Conservation (phyloP, 768 basidiomycete genomes). For the Boletus huronensis region DNA sequence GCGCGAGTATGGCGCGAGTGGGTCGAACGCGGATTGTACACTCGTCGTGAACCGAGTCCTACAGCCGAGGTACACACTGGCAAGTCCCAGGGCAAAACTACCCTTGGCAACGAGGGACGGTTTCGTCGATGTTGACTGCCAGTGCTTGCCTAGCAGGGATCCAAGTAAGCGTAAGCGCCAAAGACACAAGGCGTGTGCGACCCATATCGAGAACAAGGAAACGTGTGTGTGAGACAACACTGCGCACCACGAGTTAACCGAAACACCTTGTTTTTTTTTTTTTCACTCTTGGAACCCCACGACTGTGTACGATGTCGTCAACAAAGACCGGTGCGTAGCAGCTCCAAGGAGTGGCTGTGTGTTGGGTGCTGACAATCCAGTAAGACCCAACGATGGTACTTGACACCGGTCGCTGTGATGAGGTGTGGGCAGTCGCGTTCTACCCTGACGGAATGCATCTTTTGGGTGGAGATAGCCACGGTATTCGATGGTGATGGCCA, state of each 20-base stretch:
- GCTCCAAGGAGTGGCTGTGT: not conserved
- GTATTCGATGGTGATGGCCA: not conserved
- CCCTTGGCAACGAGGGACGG: not conserved
- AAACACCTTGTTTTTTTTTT: not conserved
- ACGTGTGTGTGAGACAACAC: not conserved
- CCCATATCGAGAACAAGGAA: not conserved
- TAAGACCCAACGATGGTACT: not conserved
- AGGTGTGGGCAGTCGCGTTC: not conserved
- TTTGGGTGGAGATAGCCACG: not conserved
- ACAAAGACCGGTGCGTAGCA: not conserved
- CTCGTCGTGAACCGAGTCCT: too few species aligned
- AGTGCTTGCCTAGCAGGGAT: too few species aligned
- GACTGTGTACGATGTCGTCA: not conserved
- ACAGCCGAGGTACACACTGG: too few species aligned
- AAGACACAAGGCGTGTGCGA: not conserved
- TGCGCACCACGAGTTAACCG: not conserved
- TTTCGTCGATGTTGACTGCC: too few species aligned
- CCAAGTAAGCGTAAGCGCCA: not conserved
- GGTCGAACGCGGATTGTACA: too few species aligned
- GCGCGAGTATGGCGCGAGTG: too few species aligned
- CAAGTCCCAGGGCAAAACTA: too few species aligned
- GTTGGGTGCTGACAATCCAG: not conserved
- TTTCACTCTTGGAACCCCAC: not conserved
- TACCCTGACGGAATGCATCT: not conserved
- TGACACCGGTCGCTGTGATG: not conserved